A percentile compares a stretch with the other conserved stretches of the same genome.
Conservation (phyloP, 139 green algal species). For the Coelastrella sp. region DNA sequence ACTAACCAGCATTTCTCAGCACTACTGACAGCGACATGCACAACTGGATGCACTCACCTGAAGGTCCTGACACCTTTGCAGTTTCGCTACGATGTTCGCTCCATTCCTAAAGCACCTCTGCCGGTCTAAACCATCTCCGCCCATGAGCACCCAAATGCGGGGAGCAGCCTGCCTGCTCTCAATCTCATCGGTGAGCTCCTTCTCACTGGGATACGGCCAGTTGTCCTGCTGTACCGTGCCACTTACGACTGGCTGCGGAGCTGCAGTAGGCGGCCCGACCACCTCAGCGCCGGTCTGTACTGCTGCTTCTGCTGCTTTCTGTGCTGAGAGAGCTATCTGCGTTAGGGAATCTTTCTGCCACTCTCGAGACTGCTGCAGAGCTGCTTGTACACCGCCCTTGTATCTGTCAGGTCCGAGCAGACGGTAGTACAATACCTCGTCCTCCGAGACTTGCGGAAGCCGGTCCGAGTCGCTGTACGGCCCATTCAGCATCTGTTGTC, state of each 20-base stretch:
- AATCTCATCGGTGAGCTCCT: neutral
- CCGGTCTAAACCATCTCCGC: slow-evolving; percentile 67
- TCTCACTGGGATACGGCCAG: slow-evolving; percentile 20
- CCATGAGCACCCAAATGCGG: slow-evolving; percentile 82
- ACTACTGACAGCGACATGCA: too few species aligned
- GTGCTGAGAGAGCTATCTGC: neutral
- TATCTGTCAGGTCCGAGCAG: slow-evolving; percentile 30
- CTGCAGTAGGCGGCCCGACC: neutral
- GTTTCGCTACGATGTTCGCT: slow-evolving; percentile 41
- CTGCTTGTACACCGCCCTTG: slow-evolving; percentile 26
- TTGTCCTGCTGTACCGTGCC: neutral
- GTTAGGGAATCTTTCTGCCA: neutral
- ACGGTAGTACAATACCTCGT: slow-evolving; percentile 16
- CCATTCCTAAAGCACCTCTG: slow-evolving; percentile 55
- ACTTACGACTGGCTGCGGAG: neutral
- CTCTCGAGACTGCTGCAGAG: slow-evolving; percentile 4
- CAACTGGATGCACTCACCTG: slow-evolving; percentile 55
- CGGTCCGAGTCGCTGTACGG: slow-evolving; percentile 4
- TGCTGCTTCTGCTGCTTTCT: neutral
- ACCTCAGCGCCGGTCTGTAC: neutral
- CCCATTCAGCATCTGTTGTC: neutral
- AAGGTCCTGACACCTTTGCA: slow-evolving; percentile 53
- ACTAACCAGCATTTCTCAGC: too few species aligned
- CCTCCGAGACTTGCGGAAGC: slow-evolving; percentile 5
- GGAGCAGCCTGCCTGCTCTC: neutral